Evolutionary conservation across 495 filamentous ascomycete genomes (phyloP).

Genomic region (Staphylotrichum tortipilum): DNA sequence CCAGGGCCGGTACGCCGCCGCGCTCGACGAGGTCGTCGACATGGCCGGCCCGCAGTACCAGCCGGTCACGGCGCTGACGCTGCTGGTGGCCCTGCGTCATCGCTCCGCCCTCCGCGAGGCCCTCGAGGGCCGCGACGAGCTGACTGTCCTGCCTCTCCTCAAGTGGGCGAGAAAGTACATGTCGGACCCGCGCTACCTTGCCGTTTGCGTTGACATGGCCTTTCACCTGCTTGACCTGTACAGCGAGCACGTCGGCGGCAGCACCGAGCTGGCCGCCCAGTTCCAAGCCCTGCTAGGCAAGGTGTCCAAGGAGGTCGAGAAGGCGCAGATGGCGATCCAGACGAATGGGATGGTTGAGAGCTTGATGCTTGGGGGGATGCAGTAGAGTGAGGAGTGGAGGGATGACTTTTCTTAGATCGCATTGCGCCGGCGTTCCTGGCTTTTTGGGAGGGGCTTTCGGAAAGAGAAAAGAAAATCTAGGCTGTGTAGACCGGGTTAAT

Average conservation of each 20-base stretch:
- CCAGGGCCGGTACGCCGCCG: conserved; percentile 63
- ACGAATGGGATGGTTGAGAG: conserved; percentile 80
- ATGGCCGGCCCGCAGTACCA: conserved; percentile 37
- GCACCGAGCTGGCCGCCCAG: conserved; percentile 57
- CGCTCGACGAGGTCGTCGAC: conserved; percentile 70
- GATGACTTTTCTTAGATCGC: conserved; percentile 4
- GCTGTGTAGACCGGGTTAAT: conserved; percentile 1
- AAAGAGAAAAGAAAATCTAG: background rate
- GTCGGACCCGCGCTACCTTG: conserved; percentile 66
- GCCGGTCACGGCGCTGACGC: conserved; percentile 56
- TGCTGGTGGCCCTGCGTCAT: conserved; percentile 77
- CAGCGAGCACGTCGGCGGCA: conserved; percentile 66
- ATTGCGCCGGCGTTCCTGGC: conserved; percentile 12
- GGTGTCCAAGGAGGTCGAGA: conserved; percentile 70
- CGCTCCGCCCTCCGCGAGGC: conserved; percentile 78
- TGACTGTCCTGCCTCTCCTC: conserved; percentile 69
- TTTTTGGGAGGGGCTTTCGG: background rate
- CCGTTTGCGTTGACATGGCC: conserved; percentile 67
- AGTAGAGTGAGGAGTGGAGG: background rate
- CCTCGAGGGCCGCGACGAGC: conserved; percentile 73
- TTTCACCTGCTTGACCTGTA: conserved; percentile 81
- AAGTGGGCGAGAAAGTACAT: conserved; percentile 76
- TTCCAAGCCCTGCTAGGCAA: conserved; percentile 55
- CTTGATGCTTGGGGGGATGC: conserved; percentile 41
- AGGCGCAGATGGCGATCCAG: conserved; percentile 66